Evolutionary conservation across 768 basidiomycete genomes (phyloP).

Genomic region (Thelephora aurantiotincta): DNA sequence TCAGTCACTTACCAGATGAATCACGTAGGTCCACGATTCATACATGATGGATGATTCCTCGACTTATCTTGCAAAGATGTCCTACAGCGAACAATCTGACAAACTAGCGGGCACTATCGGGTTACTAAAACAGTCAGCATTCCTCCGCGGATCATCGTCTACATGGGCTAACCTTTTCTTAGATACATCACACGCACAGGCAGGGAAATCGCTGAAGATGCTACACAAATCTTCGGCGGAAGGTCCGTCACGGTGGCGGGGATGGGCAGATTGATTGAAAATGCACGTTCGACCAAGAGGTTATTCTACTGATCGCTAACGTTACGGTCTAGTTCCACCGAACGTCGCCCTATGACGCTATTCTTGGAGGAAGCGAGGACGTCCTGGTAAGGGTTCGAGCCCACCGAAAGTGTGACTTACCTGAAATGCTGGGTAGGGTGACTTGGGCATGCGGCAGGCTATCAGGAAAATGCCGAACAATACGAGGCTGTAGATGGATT

Average conservation of each 20-base stretch:
- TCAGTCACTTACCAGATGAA: constrained; percentile 87
- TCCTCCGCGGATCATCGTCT: neutral
- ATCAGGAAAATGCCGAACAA: constrained; percentile 53
- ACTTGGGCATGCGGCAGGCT: constrained; percentile 62
- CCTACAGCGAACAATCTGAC: constrained; percentile 69
- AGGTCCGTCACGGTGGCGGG: constrained; percentile 77
- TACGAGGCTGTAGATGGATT: constrained; percentile 20
- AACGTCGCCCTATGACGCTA: constrained; percentile 73
- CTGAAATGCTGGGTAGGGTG: constrained; percentile 21
- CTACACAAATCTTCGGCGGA: constrained; percentile 81
- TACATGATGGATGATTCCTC: constrained; percentile 5
- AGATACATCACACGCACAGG: constrained; percentile 58
- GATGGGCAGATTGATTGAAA: constrained; percentile 77
- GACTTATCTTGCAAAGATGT: constrained; percentile 42
- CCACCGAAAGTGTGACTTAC: neutral
- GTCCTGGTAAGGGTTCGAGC: constrained; percentile 23
- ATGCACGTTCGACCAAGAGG: constrained; percentile 29
- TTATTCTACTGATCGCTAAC: constrained; percentile 1
- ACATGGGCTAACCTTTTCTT: constrained; percentile 5
- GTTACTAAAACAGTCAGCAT: constrained; percentile 69
- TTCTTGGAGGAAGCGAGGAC: constrained; percentile 70
- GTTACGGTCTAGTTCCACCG: constrained; percentile 47
- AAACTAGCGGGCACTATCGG: constrained; percentile 84
- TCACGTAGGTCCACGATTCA: constrained; percentile 33
- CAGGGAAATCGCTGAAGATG: constrained; percentile 59